Percentiles rank a stretch among this genome's conserved stretches.
These are phyloP conservation scores for Penicillium sclerotiorum DNA, from an alignment of 2,329 filamentous ascomycete species.

Conservation along the genomic window DNA sequence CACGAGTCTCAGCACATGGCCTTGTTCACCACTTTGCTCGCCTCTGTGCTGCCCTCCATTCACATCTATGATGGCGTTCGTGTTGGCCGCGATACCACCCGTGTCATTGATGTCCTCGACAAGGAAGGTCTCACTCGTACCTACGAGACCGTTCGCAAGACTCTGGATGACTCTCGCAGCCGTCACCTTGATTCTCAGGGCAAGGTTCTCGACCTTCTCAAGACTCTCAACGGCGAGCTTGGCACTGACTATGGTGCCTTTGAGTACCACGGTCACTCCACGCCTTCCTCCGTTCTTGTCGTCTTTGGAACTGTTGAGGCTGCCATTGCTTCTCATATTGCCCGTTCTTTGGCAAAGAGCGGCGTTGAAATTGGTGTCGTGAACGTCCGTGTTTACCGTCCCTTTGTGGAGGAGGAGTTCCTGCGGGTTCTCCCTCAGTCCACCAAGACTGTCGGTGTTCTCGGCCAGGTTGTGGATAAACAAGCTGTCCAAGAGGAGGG, in stretches of 20 bases:
- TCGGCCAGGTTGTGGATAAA: constrained; percentile 82
- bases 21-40: constrained; percentile 79
- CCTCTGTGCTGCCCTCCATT: constrained; percentile 76
- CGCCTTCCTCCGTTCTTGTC: constrained; percentile 80
- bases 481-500: constrained; percentile 72
- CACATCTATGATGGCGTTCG: constrained; percentile 88
- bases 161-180: constrained; percentile 64
- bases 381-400: constrained; percentile 90
- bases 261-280: constrained; percentile 85
- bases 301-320: constrained; percentile 92
- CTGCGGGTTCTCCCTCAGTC: constrained; percentile 76
- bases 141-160: constrained; percentile 68
- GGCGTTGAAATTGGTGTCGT: constrained; percentile 82
- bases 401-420: constrained; percentile 94
- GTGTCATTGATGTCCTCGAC: constrained; percentile 79
- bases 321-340: constrained; percentile 80
- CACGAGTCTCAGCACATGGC: constrained; percentile 97
- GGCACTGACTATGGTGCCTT: constrained; percentile 92
- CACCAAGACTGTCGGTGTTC: constrained; percentile 74
- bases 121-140: constrained; percentile 68
- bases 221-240: constrained; percentile 83
- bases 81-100: constrained; percentile 77
- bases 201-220: constrained; percentile 70
- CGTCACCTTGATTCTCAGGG: constrained; percentile 71
- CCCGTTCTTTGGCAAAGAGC: constrained; percentile 69